Conservation (phyloP, 1,139 yeast species). For the Wickerhamomyces sp. region DNA sequence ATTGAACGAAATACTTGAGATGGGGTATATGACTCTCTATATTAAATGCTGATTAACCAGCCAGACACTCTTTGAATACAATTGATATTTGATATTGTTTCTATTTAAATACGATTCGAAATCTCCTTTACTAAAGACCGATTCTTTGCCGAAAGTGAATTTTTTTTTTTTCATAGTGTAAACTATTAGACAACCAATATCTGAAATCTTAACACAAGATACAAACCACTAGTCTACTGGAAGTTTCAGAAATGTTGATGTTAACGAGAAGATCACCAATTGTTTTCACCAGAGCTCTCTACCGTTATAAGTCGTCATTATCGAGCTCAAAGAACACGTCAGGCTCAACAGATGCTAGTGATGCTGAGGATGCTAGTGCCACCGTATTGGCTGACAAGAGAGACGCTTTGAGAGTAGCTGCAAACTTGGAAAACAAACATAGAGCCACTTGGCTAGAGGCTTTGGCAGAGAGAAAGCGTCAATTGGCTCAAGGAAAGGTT, state of each 20-base stretch:
- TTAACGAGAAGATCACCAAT: neutral
- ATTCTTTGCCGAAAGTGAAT: too few relatives aligned
- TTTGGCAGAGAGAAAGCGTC: slow-evolving; percentile 66
- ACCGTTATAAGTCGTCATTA: slow-evolving; percentile 1
- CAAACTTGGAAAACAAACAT: slow-evolving; percentile 22
- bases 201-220: too few relatives aligned
- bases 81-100: too few relatives aligned
- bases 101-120: too few relatives aligned
- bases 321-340: slow-evolving; percentile 4
- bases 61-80: too few relatives aligned
- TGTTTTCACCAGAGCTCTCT: neutral
- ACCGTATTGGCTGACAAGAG: slow-evolving; percentile 53
- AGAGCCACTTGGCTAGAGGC: slow-evolving; percentile 86
- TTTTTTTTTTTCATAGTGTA: too few relatives aligned
- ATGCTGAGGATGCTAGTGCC: slow-evolving; percentile 65
- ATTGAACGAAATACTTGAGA: too few relatives aligned
- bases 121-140: too few relatives aligned
- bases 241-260: neutral
- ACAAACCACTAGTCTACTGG: too few relatives aligned
- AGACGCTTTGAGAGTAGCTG: slow-evolving; percentile 32
- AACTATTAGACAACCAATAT: too few relatives aligned
- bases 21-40: too few relatives aligned
- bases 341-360: slow-evolving; percentile 22
- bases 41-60: too few relatives aligned
- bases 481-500: slow-evolving; percentile 62